These are phyloP conservation scores for Bipolaris bicolor DNA, from an alignment of 2,329 filamentous ascomycete genomes.

Conservation along the genomic window DNA sequence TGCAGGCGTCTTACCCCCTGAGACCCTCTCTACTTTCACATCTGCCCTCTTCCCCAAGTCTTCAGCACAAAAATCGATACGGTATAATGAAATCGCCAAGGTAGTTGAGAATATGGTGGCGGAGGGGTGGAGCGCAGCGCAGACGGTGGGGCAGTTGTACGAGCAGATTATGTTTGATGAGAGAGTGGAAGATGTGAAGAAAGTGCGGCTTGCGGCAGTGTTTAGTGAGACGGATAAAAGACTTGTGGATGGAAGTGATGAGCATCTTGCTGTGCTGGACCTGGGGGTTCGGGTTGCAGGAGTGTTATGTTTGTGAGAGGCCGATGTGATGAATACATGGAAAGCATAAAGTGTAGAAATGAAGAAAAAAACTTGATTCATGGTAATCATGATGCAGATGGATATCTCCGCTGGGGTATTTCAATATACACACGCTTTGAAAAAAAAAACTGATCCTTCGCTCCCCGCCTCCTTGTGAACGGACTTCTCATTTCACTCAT, in stretches of 20 bases:
- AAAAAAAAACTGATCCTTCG: too few relatives aligned
- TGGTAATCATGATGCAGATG: background rate
- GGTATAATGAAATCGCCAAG: conserved; percentile 76
- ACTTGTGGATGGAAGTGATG: conserved; percentile 90
- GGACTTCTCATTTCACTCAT: too few relatives aligned
- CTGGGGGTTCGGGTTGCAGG: conserved; percentile 79
- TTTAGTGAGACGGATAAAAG: conserved; percentile 97
- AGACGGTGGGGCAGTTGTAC: conserved; percentile 86
- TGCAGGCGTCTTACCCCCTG: conserved; percentile 85
- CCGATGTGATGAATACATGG: background rate
- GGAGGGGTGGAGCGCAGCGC: conserved; percentile 94
- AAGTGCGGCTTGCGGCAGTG: conserved; percentile 84
- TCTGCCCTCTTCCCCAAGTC: conserved; percentile 72
- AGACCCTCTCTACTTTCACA: conserved; percentile 72
- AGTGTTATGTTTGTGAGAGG: conserved; percentile 61
- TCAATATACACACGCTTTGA: too few relatives aligned
- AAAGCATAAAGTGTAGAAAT: background rate
- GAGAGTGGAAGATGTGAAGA: conserved; percentile 79
- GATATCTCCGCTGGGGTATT: background rate
- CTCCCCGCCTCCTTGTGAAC: too few relatives aligned
- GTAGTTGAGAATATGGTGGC: conserved; percentile 90
- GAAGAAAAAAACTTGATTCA: background rate
- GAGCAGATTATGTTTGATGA: conserved; percentile 84
- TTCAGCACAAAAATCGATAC: conserved; percentile 49
- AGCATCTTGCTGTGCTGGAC: conserved; percentile 90